Base-by-base conservation (phyloP, 257 asterid species). In the Scutellaria minor region DNA sequence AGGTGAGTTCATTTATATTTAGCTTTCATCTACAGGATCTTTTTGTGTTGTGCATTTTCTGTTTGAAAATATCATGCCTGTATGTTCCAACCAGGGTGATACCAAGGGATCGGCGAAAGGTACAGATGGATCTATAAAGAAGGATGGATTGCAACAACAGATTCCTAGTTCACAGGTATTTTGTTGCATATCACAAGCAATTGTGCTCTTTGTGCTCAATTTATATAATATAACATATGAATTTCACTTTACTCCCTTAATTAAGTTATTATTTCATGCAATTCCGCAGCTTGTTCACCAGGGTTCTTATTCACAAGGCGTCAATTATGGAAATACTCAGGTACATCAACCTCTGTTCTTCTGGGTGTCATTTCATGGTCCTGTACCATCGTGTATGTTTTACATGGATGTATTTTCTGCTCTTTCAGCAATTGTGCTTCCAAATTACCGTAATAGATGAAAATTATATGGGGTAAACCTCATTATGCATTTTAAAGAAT, bases 221-320 rank as follows among this genome's bases (percentile, higher is more conserved):
- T 70, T 47, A 20, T 50, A 6, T 18, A 40, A 51, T 71, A 18
- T 7, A 40, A 31, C 37, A 31, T 15, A 44, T 44, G 46, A 35
- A 46, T n/a, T 51, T 46, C 18, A 58, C 66, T 35, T 42, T 72
- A 12, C 57, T 40, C 40, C 27, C 67, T 24, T 65, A 41, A 27
- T 47, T 71, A 39, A 64, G 60, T 59, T 9, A 53, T 24, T 52
- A 27, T 67, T 70, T 71, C 61, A 58, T 76, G 76, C 73, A 44
- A 64, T 57, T 67, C 64, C 68, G 57, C 91, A 86, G 95, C 83
- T 85, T 82, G 82, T 81, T 68, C 92, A 86, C 70, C 93, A 83
- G 72, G 91, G 89, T 78, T 88, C 95, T 31, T 92, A 80, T 77
- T 37, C 97, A 6, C 97, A 90, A 81, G 95, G 88, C 85, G 80